These are phyloP conservation scores for Eucalyptus regnans DNA, from an alignment of 345 rosid species.

Conservation along the genomic window DNA sequence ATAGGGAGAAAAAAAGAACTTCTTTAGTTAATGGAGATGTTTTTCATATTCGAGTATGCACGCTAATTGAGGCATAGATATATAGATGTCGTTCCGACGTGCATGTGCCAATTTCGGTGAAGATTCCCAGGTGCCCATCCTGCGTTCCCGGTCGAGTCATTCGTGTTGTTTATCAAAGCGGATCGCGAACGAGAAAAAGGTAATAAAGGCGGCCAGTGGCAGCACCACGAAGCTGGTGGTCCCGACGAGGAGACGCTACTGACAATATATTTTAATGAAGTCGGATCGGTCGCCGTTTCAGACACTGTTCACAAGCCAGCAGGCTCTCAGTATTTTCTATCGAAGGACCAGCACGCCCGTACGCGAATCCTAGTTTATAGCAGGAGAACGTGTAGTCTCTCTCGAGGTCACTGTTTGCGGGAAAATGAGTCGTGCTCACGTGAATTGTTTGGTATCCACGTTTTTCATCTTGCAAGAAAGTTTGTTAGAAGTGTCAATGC, in stretches of 20 bases:
- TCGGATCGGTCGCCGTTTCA: background rate
- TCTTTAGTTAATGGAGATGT: background rate
- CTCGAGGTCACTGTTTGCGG: too few relatives aligned
- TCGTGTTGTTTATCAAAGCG: background rate
- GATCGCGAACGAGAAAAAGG: background rate
- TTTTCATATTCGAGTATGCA: background rate
- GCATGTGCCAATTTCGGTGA: background rate
- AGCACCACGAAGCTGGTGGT: background rate
- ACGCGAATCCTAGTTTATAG: background rate
- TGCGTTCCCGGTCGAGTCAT: background rate
- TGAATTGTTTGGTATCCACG: background rate
- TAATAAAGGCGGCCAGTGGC: background rate
- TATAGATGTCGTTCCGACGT: background rate
- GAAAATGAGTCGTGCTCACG: too few relatives aligned
- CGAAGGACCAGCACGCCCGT: background rate
- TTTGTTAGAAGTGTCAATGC: background rate
- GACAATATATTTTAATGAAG: background rate
- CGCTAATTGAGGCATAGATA: fast-evolving
- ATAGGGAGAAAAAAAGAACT: background rate
- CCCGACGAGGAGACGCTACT: background rate
- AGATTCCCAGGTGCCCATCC: background rate
- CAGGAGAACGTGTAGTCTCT: too few relatives aligned
- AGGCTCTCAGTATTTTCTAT: background rate
- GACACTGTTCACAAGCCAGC: background rate
- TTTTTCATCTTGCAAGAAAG: background rate